These are phyloP conservation scores for Bauhinia variegata DNA, from an alignment of 306 rosid species.

Conservation along the genomic window DNA sequence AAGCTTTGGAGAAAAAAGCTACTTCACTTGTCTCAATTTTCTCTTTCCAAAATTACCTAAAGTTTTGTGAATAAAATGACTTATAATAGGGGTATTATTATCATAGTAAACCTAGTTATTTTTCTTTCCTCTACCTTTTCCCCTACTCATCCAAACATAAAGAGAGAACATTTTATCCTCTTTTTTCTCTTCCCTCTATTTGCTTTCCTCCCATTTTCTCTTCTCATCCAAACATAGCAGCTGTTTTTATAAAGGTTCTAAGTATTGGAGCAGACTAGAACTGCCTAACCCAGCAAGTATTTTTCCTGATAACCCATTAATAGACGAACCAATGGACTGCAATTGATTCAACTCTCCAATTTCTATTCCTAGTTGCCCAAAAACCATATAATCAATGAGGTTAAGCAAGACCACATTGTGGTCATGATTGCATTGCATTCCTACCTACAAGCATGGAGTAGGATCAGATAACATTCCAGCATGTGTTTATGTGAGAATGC, in stretches of 20 bases:
- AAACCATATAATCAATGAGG: slow-evolving; percentile 41
- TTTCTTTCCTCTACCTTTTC: too few species aligned
- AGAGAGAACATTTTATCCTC: too few species aligned
- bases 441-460: slow-evolving; percentile 60
- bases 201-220: too few species aligned
- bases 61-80: too few species aligned
- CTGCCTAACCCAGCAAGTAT: slow-evolving; percentile 49
- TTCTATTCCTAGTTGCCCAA: slow-evolving; percentile 56
- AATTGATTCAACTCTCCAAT: slow-evolving; percentile 43
- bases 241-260: slow-evolving; percentile 47
- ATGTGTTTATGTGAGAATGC: slow-evolving; percentile 39
- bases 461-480: slow-evolving; percentile 57
- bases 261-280: slow-evolving; percentile 44
- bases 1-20: too few species aligned
- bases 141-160: too few species aligned
- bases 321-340: slow-evolving; percentile 41
- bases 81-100: too few species aligned
- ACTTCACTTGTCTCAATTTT: too few species aligned
- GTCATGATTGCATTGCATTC: slow-evolving; percentile 48
- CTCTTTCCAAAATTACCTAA: too few species aligned
- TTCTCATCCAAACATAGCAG: too few species aligned
- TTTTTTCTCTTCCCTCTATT: too few species aligned
- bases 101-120: too few species aligned
- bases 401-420: slow-evolving; percentile 43
- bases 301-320: slow-evolving; percentile 46